Base-by-base conservation (phyloP, 1,139 yeast species). In the Taiozyma sp. region DNA sequence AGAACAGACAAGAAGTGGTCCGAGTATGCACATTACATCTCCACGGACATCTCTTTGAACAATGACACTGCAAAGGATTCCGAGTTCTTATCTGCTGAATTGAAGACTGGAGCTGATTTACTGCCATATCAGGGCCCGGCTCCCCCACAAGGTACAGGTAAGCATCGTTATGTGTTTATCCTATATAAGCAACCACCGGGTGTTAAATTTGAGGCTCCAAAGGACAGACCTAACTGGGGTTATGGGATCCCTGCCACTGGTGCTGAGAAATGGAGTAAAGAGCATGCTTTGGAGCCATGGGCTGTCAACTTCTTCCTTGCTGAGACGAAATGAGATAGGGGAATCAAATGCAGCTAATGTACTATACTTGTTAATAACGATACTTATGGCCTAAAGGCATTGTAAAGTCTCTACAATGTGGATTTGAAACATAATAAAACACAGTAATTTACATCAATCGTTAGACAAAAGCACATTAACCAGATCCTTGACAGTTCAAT, bases 141-240 rank as follows among this genome's bases (percentile, higher is more conserved):
- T 3, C 97, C 97, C 24, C 97, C 97, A 47, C 78, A 79, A 52
- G 82, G 82, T 52, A 87, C 97, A 1, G 95, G 95, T 19, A 80
- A 83, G 64, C 97, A 90, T 70, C 80, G 97, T 55, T 90, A 90
- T 65, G 89, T 87, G 30, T 87, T 86, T 60, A 65, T 89, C 54
- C 70, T 90, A 55, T 88, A 75, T 68, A 85, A 84, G 69, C 93
- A 88, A 71, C 64, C 77, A 68, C 45, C 65, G 61, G 52, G 66
- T 54, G 48, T 51, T 2, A 42, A 49, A n/a, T 54, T 53, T 16
- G 34, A 50, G 39, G 42, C 53, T 6, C 55, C 58, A n/a, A 35
- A 68, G 42, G 88, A 79, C 61, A 77, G 97, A 66, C 83, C 87
- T 30, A 85, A 76, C 62, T 90, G 97, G 96, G 97, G 97, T 32